phyloP scores from a whole-genome alignment of 805 yeast species.

The Pichia exigua region DNA sequence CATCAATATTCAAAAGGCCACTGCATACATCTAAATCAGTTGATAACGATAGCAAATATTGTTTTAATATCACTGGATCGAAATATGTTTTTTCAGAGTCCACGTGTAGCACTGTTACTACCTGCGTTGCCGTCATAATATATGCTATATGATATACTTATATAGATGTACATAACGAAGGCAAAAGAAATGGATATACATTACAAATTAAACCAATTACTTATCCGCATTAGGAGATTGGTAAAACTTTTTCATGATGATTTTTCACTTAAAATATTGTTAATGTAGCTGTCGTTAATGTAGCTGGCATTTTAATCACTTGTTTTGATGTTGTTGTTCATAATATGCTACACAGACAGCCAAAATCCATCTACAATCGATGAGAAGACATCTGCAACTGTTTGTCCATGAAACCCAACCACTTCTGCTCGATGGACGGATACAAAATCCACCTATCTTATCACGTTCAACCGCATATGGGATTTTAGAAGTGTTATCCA shows the following conservation, averaged over 20 bases:
- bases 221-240: neutral
- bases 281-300: too few relatives aligned
- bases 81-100: constrained; percentile 1
- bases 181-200: neutral
- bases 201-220: neutral
- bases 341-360: constrained; percentile 52
- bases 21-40: constrained; percentile 32
- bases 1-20: constrained; percentile 36
- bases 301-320: constrained; percentile 1
- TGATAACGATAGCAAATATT: constrained; percentile 8
- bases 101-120: neutral
- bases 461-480: constrained; percentile 72
- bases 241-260: neutral
- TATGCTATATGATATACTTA: neutral
- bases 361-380: constrained; percentile 78
- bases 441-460: constrained; percentile 67
- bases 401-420: constrained; percentile 82
- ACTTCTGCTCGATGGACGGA: constrained; percentile 54
- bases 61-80: constrained; percentile 7
- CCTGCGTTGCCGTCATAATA: neutral
- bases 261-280: too few relatives aligned
- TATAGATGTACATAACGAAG: neutral
- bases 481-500: constrained; percentile 51
- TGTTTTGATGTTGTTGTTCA: neutral
- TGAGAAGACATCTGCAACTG: constrained; percentile 74